Conservation (phyloP, 2,329 filamentous ascomycete genomes). For the Penicillium sp. region DNA sequence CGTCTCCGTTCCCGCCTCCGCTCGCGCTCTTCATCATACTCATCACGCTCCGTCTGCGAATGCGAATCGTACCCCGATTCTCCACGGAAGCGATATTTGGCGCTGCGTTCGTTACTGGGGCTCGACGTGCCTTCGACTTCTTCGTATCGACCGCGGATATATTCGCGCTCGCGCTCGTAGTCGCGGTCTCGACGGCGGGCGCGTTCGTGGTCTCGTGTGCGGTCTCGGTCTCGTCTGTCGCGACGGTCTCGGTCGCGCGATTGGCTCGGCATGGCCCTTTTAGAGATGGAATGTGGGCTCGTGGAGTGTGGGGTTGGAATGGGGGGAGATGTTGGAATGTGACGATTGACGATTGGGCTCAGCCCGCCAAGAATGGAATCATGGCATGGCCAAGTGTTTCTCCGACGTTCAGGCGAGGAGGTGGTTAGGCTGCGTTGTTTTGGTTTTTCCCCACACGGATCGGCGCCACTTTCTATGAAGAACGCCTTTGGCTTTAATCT, state of each 20-base stretch:
- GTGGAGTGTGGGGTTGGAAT: too few species aligned
- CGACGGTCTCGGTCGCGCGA: constrained; percentile 37
- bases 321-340: not conserved
- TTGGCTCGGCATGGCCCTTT: constrained; percentile 33
- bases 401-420: constrained; percentile 3
- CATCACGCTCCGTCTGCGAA: constrained; percentile 23
- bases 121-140: constrained; percentile 19
- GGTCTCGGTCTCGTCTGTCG: constrained; percentile 25
- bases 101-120: constrained; percentile 12
- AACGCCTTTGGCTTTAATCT: too few species aligned
- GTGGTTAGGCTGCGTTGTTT: constrained; percentile 20
- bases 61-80: constrained; percentile 26
- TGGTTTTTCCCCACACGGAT: constrained; percentile 22
- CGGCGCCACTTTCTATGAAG: not conserved
- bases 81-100: constrained; percentile 23
- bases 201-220: constrained; percentile 16
- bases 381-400: not conserved
- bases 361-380: not conserved
- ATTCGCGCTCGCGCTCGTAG: constrained; percentile 16
- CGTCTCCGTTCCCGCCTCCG: constrained; percentile 1
- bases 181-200: constrained; percentile 11
- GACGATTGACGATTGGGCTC: not conserved
- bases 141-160: constrained; percentile 19
- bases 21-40: constrained; percentile 19
- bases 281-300: not conserved